Base-by-base conservation (phyloP, 495 filamentous ascomycete species). In the Neurospora tetrasperma region DNA sequence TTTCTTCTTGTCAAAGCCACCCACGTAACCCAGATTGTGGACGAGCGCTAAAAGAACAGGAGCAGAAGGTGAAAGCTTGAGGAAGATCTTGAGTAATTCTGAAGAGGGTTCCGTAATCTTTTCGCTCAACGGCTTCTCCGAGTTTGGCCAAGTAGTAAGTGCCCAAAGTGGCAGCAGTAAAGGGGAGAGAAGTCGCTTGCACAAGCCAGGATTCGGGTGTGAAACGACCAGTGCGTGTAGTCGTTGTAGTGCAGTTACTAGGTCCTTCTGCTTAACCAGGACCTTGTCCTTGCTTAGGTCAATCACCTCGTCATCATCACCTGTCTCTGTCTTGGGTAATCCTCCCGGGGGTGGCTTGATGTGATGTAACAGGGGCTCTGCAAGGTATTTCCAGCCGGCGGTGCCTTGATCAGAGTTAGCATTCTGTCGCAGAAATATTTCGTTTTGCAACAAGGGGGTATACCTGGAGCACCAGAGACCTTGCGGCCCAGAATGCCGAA, bases 191-290 rank as follows among this genome's bases (percentile, higher is more conserved):
- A 94, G 79, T 72, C 92, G 85, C 77, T 90, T 93, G 20, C 89
- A 86, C n/a, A 96, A 82, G 1, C 89, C 89, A 4, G 91, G 90
- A 74, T 94, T 91, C 0, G 91, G 90, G 79, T 93, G 91, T 12
- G 91, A 89, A 38, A 87, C 80, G 2, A 90, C 76, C 8, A 96
- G 79, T 7, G 83, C 81, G 41, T 82, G 83, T 8, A 96, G 74
- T 18, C 91, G 86, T 23, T 84, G 80, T 9, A 96, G 70, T 8
- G 89, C 87, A 20, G 75, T 76, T 43, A 76, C 76, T 11, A 90
- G 74, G 8, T 86, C 83, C 35, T 75, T 71, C 11, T 84, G 78
- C 6, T 77, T 72, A 20, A 87, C 83, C n/a, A 88, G 72, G 41
- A 84, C 73, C 72, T 48, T 78, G 41, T 82, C 76, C 76, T 76